Evolutionary conservation across 2,329 filamentous ascomycete genomes (phyloP).

Genomic region (Aspergillaceae sp.): DNA sequence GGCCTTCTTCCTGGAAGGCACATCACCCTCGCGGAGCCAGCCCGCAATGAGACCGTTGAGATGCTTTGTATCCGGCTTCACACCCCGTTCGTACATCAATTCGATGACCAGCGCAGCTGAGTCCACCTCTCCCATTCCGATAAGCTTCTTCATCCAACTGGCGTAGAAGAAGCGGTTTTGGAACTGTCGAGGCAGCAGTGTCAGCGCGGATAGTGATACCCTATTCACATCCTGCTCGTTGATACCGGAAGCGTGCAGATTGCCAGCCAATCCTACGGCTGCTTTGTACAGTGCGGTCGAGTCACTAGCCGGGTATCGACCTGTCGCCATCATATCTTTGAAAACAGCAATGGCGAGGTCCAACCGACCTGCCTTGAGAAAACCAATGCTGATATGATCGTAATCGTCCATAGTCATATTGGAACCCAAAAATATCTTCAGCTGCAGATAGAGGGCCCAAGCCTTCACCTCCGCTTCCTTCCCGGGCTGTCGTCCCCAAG

Average conservation of each 20-base stretch:
- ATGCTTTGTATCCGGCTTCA: conserved; percentile 63
- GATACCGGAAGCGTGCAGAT: conserved; percentile 34
- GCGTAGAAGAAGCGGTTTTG: conserved; percentile 75
- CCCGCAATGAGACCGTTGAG: conserved; percentile 75
- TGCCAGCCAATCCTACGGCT: conserved; percentile 31
- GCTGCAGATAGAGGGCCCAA: conserved; percentile 57
- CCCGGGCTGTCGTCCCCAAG: conserved; percentile 49
- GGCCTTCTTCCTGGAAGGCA: conserved; percentile 50
- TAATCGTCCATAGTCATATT: conserved; percentile 65
- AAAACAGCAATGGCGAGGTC: conserved; percentile 67
- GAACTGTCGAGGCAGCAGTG: conserved; percentile 44
- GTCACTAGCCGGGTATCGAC: conserved; percentile 37
- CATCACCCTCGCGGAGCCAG: conserved; percentile 58
- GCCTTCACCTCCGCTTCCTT: conserved; percentile 49
- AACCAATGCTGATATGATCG: conserved; percentile 62
- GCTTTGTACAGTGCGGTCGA: conserved; percentile 38
- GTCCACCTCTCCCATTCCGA: conserved; percentile 61
- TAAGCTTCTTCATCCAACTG: conserved; percentile 79
- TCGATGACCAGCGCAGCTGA: conserved; percentile 65
- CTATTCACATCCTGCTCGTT: conserved; percentile 39
- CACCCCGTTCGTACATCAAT: conserved; percentile 62
- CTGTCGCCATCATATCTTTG: conserved; percentile 77
- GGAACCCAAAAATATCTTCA: conserved; percentile 53
- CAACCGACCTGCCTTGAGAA: conserved; percentile 57
- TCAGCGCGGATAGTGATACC: conserved; percentile 42